Conservation (phyloP, 306 rosid species). For the Acacia confusa region DNA sequence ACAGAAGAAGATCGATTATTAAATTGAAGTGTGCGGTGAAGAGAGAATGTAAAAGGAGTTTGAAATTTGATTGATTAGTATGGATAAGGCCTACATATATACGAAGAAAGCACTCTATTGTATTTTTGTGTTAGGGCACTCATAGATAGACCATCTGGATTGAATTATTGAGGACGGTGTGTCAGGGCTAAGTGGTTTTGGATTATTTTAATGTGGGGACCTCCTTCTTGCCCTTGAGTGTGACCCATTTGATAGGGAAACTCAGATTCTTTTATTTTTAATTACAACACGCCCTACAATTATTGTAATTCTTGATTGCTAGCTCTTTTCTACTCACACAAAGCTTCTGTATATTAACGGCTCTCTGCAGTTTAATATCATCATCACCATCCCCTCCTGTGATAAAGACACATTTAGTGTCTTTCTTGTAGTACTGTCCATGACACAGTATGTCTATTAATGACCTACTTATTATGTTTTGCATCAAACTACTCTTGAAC, state of each 20-base stretch:
- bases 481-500: background rate
- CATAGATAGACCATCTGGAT: background rate
- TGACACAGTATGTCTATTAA: background rate
- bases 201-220: slow-evolving; percentile 48
- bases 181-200: slow-evolving; percentile 45
- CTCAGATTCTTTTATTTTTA: slow-evolving; percentile 32
- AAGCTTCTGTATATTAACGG: too few species aligned
- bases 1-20: background rate
- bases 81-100: background rate
- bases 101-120: background rate
- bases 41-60: background rate
- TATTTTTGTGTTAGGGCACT: background rate
- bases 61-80: background rate
- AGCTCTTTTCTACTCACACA: background rate
- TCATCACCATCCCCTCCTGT: background rate
- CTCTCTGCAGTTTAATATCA: background rate
- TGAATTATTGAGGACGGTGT: slow-evolving; percentile 55
- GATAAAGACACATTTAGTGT: background rate
- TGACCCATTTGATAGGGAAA: slow-evolving; percentile 34
- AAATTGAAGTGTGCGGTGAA: background rate
- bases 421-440: background rate
- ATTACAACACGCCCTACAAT: slow-evolving; percentile 39
- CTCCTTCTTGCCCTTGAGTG: slow-evolving; percentile 25
- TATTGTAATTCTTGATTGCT: background rate
- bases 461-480: background rate